A percentile compares a stretch with the other conserved stretches of the same genome.
Evolutionary conservation across 108 stramenopile genomes (phyloP).

Genomic region (Cyclostephanos tholiformis): DNA sequence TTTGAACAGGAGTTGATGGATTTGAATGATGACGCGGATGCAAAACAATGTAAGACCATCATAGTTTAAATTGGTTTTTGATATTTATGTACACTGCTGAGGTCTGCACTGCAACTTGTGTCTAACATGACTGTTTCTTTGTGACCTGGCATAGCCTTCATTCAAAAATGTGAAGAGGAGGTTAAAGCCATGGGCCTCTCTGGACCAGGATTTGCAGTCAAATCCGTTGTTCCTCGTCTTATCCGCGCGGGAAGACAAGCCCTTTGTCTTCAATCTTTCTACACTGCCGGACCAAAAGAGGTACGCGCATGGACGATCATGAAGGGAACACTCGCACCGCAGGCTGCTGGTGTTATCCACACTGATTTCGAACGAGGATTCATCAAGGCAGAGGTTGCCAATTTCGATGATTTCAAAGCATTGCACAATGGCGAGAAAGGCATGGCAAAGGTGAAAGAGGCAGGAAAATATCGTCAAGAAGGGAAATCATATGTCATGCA

Average conservation of each 20-base stretch:
- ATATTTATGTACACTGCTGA: neutral
- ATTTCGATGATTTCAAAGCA: conserved; percentile 96
- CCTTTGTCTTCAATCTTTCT: conserved; percentile 95
- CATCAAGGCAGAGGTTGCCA: conserved; percentile 98
- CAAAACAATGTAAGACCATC: conserved; percentile 63
- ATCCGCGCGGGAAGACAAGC: conserved; percentile 95
- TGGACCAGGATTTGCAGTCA: conserved; percentile 86
- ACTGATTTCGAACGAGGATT: conserved; percentile 99
- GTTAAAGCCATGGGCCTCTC: conserved; percentile 83
- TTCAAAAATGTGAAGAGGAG: conserved; percentile 80
- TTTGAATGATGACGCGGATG: conserved; percentile 71
- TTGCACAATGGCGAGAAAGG: conserved; percentile 86
- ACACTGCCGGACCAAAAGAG: conserved; percentile 99
- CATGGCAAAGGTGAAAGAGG: conserved; percentile 97
- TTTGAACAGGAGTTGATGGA: conserved; percentile 94
- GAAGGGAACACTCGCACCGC: conserved; percentile 89
- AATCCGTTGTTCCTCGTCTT: conserved; percentile 92
- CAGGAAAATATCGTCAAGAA: conserved; percentile 98
- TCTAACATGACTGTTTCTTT: conserved; percentile 11
- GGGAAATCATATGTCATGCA: conserved; percentile 96
- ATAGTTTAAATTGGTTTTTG: neutral
- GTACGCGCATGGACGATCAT: conserved; percentile 99
- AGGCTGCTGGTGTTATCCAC: conserved; percentile 99
- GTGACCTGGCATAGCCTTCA: conserved; percentile 57
- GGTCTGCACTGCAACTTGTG: neutral